phyloP scores from a whole-genome alignment of 768 basidiomycete genomes.

The Termitomyces heimii region DNA sequence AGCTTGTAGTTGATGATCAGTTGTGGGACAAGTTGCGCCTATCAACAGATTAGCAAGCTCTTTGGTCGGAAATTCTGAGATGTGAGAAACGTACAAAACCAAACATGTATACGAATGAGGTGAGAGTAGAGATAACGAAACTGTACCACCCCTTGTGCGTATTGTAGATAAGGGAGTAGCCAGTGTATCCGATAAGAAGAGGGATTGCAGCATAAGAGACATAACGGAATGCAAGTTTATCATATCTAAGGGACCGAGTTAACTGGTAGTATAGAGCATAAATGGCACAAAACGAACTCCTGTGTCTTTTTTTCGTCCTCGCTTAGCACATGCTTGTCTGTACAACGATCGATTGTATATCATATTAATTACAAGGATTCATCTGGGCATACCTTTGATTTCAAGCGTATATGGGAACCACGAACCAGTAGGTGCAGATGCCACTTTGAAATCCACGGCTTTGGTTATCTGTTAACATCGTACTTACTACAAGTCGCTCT shows the following conservation, averaged over 20 bases:
- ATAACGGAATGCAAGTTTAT: slow-evolving; percentile 90
- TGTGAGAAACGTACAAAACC: slow-evolving; percentile 77
- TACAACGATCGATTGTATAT: neutral
- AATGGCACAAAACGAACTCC: slow-evolving; percentile 47
- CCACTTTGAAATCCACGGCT: slow-evolving; percentile 81
- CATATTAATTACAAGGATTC: slow-evolving; percentile 5
- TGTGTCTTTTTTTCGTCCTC: slow-evolving; percentile 98
- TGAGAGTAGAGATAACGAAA: slow-evolving; percentile 89
- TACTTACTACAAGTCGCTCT: neutral
- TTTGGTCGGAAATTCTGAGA: neutral
- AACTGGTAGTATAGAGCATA: neutral
- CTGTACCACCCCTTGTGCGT: slow-evolving; percentile 95
- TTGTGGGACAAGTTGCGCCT: slow-evolving; percentile 85
- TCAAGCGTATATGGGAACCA: slow-evolving; percentile 72
- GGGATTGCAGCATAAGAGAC: slow-evolving; percentile 90
- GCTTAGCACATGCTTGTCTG: slow-evolving; percentile 93
- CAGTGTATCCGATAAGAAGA: slow-evolving; percentile 65
- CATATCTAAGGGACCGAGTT: slow-evolving; percentile 50
- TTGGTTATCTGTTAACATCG: slow-evolving; percentile 59
- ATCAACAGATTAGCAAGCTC: slow-evolving; percentile 5
- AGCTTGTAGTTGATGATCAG: slow-evolving; percentile 97
- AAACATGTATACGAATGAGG: slow-evolving; percentile 93
- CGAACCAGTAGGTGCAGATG: slow-evolving; percentile 56
- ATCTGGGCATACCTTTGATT: slow-evolving; percentile 57
- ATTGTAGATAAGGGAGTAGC: slow-evolving; percentile 78